Conservation (phyloP, 1,284 basidiomycete genomes). For the Ustilago vetiveriae region DNA sequence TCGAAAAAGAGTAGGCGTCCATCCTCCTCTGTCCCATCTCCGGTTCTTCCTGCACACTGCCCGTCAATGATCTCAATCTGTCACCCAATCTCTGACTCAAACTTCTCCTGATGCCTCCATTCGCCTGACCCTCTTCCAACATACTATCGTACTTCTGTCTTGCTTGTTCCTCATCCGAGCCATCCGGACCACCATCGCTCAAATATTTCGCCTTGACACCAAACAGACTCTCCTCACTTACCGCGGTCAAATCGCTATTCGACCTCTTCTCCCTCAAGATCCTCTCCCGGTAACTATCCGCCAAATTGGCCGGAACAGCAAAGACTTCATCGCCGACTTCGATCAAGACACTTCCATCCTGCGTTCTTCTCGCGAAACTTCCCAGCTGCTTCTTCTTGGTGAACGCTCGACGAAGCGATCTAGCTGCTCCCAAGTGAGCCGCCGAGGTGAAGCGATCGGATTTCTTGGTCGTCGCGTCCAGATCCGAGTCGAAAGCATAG, state of each 20-base stretch:
- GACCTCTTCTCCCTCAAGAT: constrained; percentile 18
- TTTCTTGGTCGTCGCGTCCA: neutral
- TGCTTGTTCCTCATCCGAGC: constrained; percentile 22
- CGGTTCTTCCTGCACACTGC: neutral
- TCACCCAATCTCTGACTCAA: constrained; percentile 43
- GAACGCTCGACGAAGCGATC: constrained; percentile 32
- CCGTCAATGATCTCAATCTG: constrained; percentile 14
- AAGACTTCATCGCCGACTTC: constrained; percentile 58
- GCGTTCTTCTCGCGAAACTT: constrained; percentile 35
- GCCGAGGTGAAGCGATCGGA: constrained; percentile 21
- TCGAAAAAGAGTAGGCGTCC: constrained; percentile 25
- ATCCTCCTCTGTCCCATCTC: neutral
- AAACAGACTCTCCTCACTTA: constrained; percentile 3
- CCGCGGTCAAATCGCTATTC: constrained; percentile 2
- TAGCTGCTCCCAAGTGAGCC: neutral
- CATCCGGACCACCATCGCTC: constrained; percentile 30
- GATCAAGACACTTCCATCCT: constrained; percentile 46
- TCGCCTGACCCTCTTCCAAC: constrained; percentile 7
- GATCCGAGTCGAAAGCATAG: constrained; percentile 12
- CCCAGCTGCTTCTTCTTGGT: constrained; percentile 43
- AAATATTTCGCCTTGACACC: constrained; percentile 25
- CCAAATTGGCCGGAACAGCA: constrained; percentile 46
- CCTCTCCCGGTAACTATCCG: constrained; percentile 39
- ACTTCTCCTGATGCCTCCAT: constrained; percentile 7
- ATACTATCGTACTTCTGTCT: constrained; percentile 16